Base-by-base conservation (phyloP, 2,329 filamentous ascomycete genomes). In the Macrophomina phaseolina region DNA sequence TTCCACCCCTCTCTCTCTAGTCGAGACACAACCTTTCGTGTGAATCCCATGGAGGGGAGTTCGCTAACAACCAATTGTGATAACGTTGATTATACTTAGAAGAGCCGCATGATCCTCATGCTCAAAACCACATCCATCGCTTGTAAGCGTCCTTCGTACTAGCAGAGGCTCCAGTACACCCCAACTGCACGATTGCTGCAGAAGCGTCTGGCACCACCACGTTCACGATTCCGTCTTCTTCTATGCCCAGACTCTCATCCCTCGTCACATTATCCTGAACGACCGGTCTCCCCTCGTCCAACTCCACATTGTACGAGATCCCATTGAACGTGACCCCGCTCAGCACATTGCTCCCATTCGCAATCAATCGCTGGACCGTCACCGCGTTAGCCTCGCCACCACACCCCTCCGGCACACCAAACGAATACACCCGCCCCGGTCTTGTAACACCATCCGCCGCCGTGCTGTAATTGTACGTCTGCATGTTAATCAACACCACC, bases 331-430 rank as follows among this genome's bases (percentile, higher is more conserved):
- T 85, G 51, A 89, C 84, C 0, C 87, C 87, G 0, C 84, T 84
- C 28, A 89, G 83, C 8, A 88, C 87, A 76, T 90, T 86, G 69
- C 86, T 89, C 0, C 88, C 88, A 74, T 89, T 89, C 1, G 88
- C 87, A 58, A 80, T 73, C 38, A 90, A 74, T 32, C 87, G 77
- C 71, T 85, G 80, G 61, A 88, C 78, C 0, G 79, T 73, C 0
- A 34, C 51, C 28, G 49, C 30, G 2, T 34, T 18, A 28, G 70
- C 72, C 23, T 70, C 70, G 5, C 69, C 70, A 52, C 71, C 66
- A 67, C 72, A 72, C 8, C 71, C 61, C 4, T 49, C 30, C n/a
- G 76, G 74, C 7, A 85, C 69, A 4, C 76, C 69, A 64, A 87
- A 82, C 2, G 69, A 77, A 67, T 86, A 87, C 23, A 70, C 75